Conservation (phyloP, 1,139 yeast genomes). For the Scheffersomyces stambukii region DNA sequence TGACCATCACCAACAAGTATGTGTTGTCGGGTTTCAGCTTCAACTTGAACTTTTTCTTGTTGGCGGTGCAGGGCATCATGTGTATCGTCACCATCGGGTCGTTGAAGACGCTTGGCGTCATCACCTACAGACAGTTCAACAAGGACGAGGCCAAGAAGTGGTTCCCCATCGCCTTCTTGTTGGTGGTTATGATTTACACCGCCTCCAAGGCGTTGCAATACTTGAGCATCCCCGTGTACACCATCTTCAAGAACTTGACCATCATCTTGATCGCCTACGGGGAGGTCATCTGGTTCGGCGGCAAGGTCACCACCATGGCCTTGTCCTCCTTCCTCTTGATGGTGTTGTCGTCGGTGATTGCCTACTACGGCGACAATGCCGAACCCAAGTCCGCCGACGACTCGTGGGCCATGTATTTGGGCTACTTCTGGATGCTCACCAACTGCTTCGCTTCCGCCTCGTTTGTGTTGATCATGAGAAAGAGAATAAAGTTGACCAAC, state of each 20-base stretch:
- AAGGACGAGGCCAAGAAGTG: slow-evolving; percentile 86
- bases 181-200: slow-evolving; percentile 94
- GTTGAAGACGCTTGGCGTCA: slow-evolving; percentile 69
- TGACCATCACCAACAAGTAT: slow-evolving; percentile 97
- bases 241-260: slow-evolving; percentile 95
- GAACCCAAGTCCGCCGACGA: slow-evolving; percentile 35
- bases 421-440: slow-evolving; percentile 94
- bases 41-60: slow-evolving; percentile 86
- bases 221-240: slow-evolving; percentile 91
- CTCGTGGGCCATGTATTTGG: slow-evolving; percentile 56
- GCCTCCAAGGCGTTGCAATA: slow-evolving; percentile 91
- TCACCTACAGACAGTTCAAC: slow-evolving; percentile 84
- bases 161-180: slow-evolving; percentile 88
- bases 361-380: slow-evolving; percentile 83
- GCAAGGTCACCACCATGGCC: slow-evolving; percentile 86
- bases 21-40: slow-evolving; percentile 80
- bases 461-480: slow-evolving; percentile 91
- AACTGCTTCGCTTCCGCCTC: slow-evolving; percentile 94
- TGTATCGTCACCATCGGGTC: slow-evolving; percentile 71
- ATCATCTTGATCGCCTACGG: slow-evolving; percentile 96
- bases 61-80: slow-evolving; percentile 78
- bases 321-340: slow-evolving; percentile 81
- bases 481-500: slow-evolving; percentile 93
- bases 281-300: slow-evolving; percentile 97
- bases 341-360: slow-evolving; percentile 91